Percentiles rank a stretch among this genome's conserved stretches.
Evolutionary conservation across 169 alveolate genomes (phyloP).

Genomic region (Neospora caninum): DNA sequence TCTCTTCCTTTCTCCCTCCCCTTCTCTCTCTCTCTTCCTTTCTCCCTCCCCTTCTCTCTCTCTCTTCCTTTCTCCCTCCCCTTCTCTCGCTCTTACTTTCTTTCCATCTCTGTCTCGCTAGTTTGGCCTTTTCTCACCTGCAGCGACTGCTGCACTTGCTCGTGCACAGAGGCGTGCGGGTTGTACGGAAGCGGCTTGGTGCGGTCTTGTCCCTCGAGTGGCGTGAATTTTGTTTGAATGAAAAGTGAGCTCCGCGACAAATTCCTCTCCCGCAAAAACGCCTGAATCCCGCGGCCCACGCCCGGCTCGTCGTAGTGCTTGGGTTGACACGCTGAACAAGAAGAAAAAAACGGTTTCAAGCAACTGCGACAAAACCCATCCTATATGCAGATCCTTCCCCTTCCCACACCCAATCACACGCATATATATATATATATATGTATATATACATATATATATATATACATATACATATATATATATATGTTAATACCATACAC

Average conservation of each 20-base stretch:
- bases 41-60: no score
- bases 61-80: not conserved
- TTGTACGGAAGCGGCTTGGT: conserved; percentile 1
- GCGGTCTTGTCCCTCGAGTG: conserved; percentile 44
- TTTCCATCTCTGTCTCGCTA: no score
- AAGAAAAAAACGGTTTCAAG: not conserved
- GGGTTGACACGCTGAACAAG: conserved; percentile 31
- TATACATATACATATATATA: not conserved
- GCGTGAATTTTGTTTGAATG: conserved; percentile 45
- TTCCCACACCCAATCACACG: not conserved
- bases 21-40: no score
- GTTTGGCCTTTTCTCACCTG: not conserved
- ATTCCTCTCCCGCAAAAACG: not conserved
- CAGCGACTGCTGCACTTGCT: conserved; percentile 27
- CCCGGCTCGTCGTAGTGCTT: conserved; percentile 55
- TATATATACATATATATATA: not conserved
- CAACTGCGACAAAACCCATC: not conserved
- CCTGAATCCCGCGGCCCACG: conserved; percentile 3
- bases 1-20: not conserved
- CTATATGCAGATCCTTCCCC: not conserved
- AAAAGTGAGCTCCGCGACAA: not conserved
- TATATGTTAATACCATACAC: not conserved
- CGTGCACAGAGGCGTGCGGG: not conserved
- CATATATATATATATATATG: not conserved
- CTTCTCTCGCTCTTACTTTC: no score